Percentiles rank a stretch among this genome's conserved stretches.
phyloP scores from a whole-genome alignment of 257 asterid genomes.

The Lycium ferocissimum region DNA sequence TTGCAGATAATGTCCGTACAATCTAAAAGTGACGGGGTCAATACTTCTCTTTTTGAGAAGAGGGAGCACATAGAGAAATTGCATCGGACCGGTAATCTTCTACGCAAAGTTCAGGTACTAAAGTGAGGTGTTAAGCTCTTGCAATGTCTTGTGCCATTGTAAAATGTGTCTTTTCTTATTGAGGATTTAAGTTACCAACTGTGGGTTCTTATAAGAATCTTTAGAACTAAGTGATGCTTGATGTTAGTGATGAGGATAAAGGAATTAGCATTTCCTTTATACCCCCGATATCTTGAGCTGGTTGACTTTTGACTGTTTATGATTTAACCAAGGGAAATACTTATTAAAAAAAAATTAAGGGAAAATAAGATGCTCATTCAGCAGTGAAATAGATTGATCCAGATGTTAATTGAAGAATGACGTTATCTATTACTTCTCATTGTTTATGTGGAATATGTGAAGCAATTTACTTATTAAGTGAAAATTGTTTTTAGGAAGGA shows the following conservation, averaged over 20 bases:
- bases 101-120: constrained; percentile 94
- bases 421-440: background rate
- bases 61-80: constrained; percentile 97
- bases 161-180: constrained; percentile 14
- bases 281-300: background rate
- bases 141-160: background rate
- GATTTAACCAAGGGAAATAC: constrained; percentile 25
- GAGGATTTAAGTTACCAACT: background rate
- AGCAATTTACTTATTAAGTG: background rate
- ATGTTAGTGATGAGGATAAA: background rate
- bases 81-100: constrained; percentile 94
- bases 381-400: background rate
- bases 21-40: constrained; percentile 95
- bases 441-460: background rate
- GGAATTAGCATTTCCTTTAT: constrained; percentile 11
- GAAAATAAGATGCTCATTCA: background rate
- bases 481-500: constrained; percentile 21
- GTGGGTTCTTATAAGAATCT: background rate
- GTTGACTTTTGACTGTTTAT: constrained; percentile 34
- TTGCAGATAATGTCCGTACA: constrained; percentile 96
- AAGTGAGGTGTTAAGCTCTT: constrained; percentile 32
- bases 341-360: background rate
- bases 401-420: constrained; percentile 5
- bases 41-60: constrained; percentile 92
- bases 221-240: constrained; percentile 8